Percentiles rank a stretch among this genome's conserved stretches.
These are phyloP conservation scores for Friedmanniomyces simplex DNA, from an alignment of 495 filamentous ascomycete species.

Conservation along the genomic window DNA sequence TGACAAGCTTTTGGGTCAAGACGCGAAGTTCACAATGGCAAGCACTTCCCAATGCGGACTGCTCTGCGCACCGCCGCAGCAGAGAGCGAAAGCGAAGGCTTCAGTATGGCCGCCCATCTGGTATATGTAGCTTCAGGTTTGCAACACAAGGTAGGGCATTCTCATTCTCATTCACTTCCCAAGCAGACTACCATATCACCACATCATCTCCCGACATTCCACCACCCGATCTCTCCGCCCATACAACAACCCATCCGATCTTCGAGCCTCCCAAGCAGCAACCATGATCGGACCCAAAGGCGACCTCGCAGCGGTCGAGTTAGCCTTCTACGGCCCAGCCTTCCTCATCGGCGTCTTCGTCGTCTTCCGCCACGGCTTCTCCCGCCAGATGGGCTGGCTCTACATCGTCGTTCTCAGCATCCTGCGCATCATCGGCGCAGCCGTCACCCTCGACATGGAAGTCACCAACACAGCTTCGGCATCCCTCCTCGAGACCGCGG, in stretches of 20 bases:
- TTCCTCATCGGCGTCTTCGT: constrained; percentile 12
- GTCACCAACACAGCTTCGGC: neutral
- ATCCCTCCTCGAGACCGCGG: constrained; percentile 5
- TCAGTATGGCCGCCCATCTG: neutral
- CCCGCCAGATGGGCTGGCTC: constrained; percentile 13
- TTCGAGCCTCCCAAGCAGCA: neutral
- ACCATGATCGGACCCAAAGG: constrained; percentile 8
- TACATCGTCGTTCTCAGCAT: constrained; percentile 15
- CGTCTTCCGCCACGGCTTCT: constrained; percentile 18
- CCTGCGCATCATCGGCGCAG: constrained; percentile 15
- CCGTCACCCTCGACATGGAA: constrained; percentile 5
- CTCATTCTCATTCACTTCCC: neutral
- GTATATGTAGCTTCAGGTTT: neutral
- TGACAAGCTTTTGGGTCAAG: too few species aligned
- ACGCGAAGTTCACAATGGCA: too few species aligned
- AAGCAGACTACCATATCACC: neutral
- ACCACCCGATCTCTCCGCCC: neutral
- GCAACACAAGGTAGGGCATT: neutral
- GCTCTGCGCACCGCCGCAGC: too few species aligned
- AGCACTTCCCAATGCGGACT: too few species aligned
- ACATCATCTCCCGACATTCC: neutral
- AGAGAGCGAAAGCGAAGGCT: too few species aligned
- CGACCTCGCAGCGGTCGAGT: constrained; percentile 14
- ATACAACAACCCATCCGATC: neutral
- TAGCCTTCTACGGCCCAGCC: constrained; percentile 17